phyloP scores from a whole-genome alignment of 2,329 filamentous ascomycete species.

The Penicillium nordicum region DNA sequence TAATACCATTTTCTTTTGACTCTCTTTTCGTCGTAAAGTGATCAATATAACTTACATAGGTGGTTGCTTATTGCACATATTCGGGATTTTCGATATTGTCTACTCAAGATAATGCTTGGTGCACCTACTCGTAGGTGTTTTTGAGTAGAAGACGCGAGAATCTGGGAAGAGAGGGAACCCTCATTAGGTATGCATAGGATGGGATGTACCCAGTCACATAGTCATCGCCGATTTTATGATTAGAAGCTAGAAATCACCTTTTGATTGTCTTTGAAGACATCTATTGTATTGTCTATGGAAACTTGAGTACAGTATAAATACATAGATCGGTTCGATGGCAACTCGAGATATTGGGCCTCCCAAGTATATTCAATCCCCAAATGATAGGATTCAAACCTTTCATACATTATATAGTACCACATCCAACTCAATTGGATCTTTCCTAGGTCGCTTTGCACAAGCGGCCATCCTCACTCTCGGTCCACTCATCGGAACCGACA shows the following conservation, averaged over 20 bases:
- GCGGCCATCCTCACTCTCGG: background rate
- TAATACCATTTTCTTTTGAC: background rate
- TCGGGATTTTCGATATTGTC: background rate
- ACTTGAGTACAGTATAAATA: background rate
- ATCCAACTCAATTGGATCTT: background rate
- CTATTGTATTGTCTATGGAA: background rate
- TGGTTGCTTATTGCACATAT: background rate
- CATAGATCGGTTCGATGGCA: background rate
- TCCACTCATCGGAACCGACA: constrained; percentile 6
- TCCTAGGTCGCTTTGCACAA: background rate
- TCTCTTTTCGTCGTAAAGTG: background rate
- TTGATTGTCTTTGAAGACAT: background rate
- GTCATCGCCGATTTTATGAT: background rate
- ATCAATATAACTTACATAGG: background rate
- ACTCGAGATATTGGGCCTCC: too few relatives aligned
- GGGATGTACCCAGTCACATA: background rate
- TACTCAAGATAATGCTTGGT: background rate
- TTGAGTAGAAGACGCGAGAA: background rate
- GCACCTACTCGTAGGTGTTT: background rate
- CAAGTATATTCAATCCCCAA: background rate
- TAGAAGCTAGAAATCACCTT: background rate
- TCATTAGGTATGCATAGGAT: background rate
- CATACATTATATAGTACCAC: background rate
- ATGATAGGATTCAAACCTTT: background rate
- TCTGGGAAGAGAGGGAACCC: background rate